These are phyloP conservation scores for Penicillium salamii DNA, from an alignment of 495 filamentous ascomycete species.

Conservation along the genomic window DNA sequence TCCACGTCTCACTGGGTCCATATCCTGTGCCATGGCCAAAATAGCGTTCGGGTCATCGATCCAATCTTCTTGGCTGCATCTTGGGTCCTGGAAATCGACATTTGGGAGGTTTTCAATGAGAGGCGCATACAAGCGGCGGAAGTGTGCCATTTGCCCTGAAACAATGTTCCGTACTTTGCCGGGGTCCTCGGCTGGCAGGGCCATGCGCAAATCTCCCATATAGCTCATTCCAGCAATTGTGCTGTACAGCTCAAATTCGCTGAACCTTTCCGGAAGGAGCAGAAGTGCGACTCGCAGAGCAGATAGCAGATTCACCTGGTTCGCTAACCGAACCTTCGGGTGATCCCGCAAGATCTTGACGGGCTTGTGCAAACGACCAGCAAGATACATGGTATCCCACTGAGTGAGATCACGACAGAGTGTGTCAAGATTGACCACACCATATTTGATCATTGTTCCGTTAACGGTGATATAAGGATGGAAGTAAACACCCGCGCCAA, in stretches of 20 bases:
- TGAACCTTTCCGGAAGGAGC: conserved; percentile 78
- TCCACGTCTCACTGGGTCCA: conserved; percentile 82
- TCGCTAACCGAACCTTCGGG: conserved; percentile 82
- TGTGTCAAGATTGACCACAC: conserved; percentile 87
- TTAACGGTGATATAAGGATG: conserved; percentile 96
- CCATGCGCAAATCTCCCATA: conserved; percentile 91
- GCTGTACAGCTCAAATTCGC: conserved; percentile 81
- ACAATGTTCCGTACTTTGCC: conserved; percentile 93
- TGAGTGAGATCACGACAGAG: conserved; percentile 79
- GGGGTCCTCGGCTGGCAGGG: conserved; percentile 81
- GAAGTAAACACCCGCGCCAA: conserved; percentile 94
- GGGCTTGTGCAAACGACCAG: conserved; percentile 91
- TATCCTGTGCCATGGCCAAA: conserved; percentile 72
- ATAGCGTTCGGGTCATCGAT: conserved; percentile 59
- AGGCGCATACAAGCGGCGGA: conserved; percentile 84
- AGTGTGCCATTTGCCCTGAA: conserved; percentile 82
- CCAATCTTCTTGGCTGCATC: conserved; percentile 61
- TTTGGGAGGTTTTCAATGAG: conserved; percentile 89
- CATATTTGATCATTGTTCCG: conserved; percentile 95
- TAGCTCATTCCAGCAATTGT: conserved; percentile 92
- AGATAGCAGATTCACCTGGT: conserved; percentile 91
- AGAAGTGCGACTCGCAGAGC: conserved; percentile 87
- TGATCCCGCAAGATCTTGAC: conserved; percentile 97
- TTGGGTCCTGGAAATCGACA: conserved; percentile 70
- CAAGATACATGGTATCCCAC: conserved; percentile 92